A percentile compares a stretch with the other conserved stretches of the same genome.
These are phyloP conservation scores for Solanum megistacrolobum DNA, from an alignment of 257 asterid genomes.

Conservation along the genomic window DNA sequence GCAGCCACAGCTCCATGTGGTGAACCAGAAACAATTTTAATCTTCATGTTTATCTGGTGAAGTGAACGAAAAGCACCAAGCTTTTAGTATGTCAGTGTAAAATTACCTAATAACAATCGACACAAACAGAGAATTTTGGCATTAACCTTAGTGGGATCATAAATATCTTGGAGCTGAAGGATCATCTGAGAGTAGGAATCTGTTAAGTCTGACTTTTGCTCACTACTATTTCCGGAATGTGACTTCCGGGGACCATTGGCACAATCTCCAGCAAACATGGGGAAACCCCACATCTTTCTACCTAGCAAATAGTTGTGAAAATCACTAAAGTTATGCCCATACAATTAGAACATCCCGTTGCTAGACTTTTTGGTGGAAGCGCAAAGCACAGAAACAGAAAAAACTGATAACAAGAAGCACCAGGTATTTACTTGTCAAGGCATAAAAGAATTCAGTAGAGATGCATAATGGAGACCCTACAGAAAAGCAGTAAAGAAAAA, in stretches of 20 bases:
- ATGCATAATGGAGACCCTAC: neutral
- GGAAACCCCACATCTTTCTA: conserved; percentile 80
- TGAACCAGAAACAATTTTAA: conserved; percentile 62
- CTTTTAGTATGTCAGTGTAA: neutral
- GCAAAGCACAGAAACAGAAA: neutral
- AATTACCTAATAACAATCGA: neutral
- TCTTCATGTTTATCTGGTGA: conserved; percentile 77
- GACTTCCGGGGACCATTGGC: conserved; percentile 73
- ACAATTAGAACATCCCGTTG: neutral
- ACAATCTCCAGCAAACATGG: conserved; percentile 94
- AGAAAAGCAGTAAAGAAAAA: neutral
- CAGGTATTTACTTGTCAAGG: neutral
- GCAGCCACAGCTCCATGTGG: conserved; percentile 75
- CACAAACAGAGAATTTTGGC: neutral
- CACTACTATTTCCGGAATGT: conserved; percentile 41
- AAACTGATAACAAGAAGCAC: neutral
- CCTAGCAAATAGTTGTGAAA: conserved; percentile 25
- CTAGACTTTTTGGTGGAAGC: neutral
- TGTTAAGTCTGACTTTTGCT: conserved; percentile 65
- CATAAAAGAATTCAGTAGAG: neutral
- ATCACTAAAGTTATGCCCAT: neutral
- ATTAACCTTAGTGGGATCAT: conserved; percentile 83
- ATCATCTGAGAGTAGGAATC: conserved; percentile 93
- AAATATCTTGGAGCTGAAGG: conserved; percentile 93
- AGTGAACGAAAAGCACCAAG: neutral